Percentiles rank a stretch among this genome's conserved stretches.
Conservation (phyloP, 441 rosid species). For the Eutrema salsugineum region DNA sequence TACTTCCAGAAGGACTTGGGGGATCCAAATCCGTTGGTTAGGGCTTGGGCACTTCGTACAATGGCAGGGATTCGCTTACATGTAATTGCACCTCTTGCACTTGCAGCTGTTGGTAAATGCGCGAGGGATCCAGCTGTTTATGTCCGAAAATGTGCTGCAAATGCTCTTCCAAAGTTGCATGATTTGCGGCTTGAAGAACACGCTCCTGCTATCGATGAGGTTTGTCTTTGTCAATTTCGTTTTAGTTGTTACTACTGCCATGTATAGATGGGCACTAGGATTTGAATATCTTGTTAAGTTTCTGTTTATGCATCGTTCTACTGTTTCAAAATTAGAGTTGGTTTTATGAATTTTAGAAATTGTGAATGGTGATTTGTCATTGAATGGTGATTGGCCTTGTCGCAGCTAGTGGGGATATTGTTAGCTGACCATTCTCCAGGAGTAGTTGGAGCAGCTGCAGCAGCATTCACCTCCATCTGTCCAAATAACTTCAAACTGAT, state of each 20-base stretch:
- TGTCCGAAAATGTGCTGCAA: constrained; percentile 92
- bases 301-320: background rate
- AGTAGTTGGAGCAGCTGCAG: constrained; percentile 95
- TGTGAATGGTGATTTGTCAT: background rate
- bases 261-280: background rate
- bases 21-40: constrained; percentile 86
- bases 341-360: background rate
- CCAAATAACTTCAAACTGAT: constrained; percentile 76
- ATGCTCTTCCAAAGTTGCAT: constrained; percentile 92
- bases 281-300: background rate
- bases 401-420: constrained; percentile 83
- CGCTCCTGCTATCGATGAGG: constrained; percentile 80
- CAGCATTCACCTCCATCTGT: constrained; percentile 86
- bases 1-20: constrained; percentile 96
- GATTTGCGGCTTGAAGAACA: constrained; percentile 82
- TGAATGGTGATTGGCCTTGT: constrained; percentile 10
- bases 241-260: background rate
- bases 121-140: constrained; percentile 92
- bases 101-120: constrained; percentile 78
- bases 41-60: constrained; percentile 97
- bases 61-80: constrained; percentile 96
- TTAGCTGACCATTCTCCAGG: constrained; percentile 83
- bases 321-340: background rate
- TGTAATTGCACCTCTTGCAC: constrained; percentile 80
- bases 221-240: constrained; percentile 19